Evolutionary conservation across 208 protist genomes (phyloP), one percentile per base, ranked within the genome.

Genomic region (Lotmaria passim): DNA sequence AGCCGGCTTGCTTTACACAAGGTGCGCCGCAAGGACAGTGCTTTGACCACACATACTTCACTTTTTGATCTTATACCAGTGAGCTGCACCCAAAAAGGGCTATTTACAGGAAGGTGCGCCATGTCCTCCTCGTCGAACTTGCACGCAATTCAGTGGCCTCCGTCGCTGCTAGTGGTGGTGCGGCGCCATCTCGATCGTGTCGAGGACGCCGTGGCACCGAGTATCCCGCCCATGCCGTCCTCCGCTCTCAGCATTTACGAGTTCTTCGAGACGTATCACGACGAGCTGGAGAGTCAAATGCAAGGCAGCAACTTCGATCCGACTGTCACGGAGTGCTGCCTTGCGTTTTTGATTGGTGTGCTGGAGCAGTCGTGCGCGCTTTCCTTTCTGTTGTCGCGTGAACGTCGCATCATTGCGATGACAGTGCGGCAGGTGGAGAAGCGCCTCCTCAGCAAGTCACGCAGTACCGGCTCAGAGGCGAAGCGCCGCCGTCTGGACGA

Each of bases 331-430:
- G 69, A 77, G 19, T 89, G 78, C 63, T 90, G 81, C 72, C 67
- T 82, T 5, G 69, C 69, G 15, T 83, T 92, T 78, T 21, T 90
- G 3, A 53, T 92, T 1, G 86, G 89, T 12, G 75, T 88, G 24
- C 82, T 96, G 21, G 90, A 93, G 77, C 82, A 93, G 70, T 76
- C 83, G 23, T 93, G 90, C 64, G 50, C 69, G 23, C 76, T 84
- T 6, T 89, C 82, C 0, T 91, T 96, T 75, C 72, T 96, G 12
- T 64, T 80, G 10, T 76, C 81, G 2, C 73, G 79, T 38, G 86
- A 95, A 55, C 72, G 78, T 6, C 78, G 78, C 44, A 69, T 78
- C 43, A 63, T 83, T 7, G 46, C 57, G 12, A 73, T 75, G 78
- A 69, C 68, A 33, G 68, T 75, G 33, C 65, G 64, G 11, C 75